phyloP scores from a whole-genome alignment of 2,329 filamentous ascomycete species.

The Ophiocordyceps unilateralis region DNA sequence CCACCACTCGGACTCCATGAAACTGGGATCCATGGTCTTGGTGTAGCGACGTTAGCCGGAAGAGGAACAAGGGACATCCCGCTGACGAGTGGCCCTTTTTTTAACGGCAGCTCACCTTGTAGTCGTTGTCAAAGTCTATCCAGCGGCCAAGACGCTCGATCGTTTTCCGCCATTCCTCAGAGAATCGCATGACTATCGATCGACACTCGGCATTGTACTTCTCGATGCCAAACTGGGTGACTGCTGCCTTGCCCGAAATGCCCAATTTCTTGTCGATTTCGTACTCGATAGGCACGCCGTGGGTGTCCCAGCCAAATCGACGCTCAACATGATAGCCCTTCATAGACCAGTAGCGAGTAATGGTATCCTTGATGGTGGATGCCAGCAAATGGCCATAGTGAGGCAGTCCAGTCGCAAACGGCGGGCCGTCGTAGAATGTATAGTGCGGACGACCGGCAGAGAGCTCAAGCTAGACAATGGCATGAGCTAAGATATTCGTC shows the following conservation, averaged over 20 bases:
- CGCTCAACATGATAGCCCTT: conserved; percentile 86
- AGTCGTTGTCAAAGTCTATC: conserved; percentile 97
- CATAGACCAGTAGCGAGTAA: conserved; percentile 95
- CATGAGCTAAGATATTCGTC: background rate
- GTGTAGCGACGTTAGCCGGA: background rate
- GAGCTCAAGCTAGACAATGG: conserved; percentile 42
- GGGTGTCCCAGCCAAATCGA: conserved; percentile 88
- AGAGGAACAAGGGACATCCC: too few species aligned
- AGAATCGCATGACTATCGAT: conserved; percentile 84
- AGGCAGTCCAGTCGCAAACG: conserved; percentile 55
- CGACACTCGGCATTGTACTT: conserved; percentile 87
- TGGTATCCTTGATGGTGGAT: conserved; percentile 94
- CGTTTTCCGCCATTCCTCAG: conserved; percentile 71
- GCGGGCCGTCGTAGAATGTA: conserved; percentile 86
- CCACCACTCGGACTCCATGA: conserved; percentile 97
- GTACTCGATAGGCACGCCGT: conserved; percentile 87
- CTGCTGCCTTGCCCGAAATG: conserved; percentile 74
- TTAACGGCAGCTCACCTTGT: conserved; percentile 44
- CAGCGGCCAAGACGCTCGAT: conserved; percentile 81
- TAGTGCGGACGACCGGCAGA: conserved; percentile 70
- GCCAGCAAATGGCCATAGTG: conserved; percentile 63
- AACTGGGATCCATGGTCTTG: conserved; percentile 79
- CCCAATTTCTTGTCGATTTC: conserved; percentile 95
- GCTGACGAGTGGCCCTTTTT: too few species aligned
- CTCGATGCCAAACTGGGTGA: conserved; percentile 68